These are phyloP conservation scores for Solanum pimpinellifolium DNA, from an alignment of 257 asterid genomes.

Conservation along the genomic window DNA sequence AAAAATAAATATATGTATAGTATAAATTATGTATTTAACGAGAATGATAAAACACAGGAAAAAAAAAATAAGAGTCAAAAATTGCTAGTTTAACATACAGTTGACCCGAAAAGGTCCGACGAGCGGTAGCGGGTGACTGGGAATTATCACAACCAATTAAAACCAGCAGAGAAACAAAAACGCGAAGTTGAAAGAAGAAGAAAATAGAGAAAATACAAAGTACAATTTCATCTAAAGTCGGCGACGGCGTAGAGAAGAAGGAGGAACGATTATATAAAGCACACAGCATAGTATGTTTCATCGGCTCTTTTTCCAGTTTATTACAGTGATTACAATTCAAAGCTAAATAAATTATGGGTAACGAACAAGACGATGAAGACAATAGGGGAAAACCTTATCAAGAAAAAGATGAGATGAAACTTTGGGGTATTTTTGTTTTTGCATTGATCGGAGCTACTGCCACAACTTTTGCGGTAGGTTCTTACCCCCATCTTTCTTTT, in stretches of 20 bases:
- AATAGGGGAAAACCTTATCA: conserved; percentile 22
- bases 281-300: background rate
- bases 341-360: background rate
- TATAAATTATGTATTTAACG: no score
- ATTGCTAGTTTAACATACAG: background rate
- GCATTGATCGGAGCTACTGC: conserved; percentile 79
- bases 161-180: background rate
- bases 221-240: background rate
- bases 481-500: background rate
- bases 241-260: background rate
- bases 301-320: background rate
- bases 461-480: conserved; percentile 64
- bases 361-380: conserved; percentile 4
- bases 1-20: no score
- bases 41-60: rapidly evolving
- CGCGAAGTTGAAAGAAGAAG: background rate
- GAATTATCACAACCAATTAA: background rate
- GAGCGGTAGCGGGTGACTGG: background rate
- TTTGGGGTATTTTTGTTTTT: conserved; percentile 53
- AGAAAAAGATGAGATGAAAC: conserved; percentile 35
- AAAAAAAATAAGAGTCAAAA: background rate
- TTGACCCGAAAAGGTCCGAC: background rate
- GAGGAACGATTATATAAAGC: background rate
- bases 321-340: background rate
- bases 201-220: background rate